These are phyloP conservation scores for Xylaria cubensis DNA, from an alignment of 495 filamentous ascomycete species.

Conservation along the genomic window DNA sequence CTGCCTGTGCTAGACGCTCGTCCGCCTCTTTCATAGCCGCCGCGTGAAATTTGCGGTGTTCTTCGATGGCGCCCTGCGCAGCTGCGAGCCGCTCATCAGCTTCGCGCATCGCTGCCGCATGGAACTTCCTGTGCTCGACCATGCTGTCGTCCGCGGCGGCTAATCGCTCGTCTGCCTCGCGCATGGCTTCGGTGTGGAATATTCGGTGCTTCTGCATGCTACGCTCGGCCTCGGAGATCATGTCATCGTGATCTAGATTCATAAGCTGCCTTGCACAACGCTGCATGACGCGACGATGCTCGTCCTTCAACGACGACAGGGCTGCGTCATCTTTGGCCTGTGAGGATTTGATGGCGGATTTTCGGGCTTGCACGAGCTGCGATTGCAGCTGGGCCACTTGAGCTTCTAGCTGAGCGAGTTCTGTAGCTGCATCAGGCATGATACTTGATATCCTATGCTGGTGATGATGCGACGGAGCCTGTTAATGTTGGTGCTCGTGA, in stretches of 20 bases:
- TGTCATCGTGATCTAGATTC: constrained; percentile 2
- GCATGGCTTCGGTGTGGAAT: constrained; percentile 19
- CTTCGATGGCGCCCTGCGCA: background rate
- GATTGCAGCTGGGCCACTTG: constrained; percentile 13
- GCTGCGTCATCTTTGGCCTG: background rate
- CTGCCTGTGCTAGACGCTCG: background rate
- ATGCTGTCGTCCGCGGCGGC: constrained; percentile 4
- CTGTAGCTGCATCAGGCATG: constrained; percentile 4
- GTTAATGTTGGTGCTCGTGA: background rate
- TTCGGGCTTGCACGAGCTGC: background rate
- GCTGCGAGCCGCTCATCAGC: constrained; percentile 8
- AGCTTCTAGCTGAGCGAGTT: constrained; percentile 11
- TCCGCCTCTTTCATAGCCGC: constrained; percentile 15
- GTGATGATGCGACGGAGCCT: background rate
- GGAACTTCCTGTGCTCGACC: constrained; percentile 15
- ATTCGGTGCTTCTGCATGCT: constrained; percentile 22
- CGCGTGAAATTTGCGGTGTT: constrained; percentile 15
- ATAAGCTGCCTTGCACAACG: background rate
- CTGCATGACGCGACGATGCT: constrained; percentile 3
- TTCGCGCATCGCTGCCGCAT: background rate
- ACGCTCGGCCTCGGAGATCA: constrained; percentile 17
- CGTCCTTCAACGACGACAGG: background rate
- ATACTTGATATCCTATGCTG: background rate
- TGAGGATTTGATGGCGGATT: background rate
- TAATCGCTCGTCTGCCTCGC: constrained; percentile 13